These are phyloP conservation scores for Chionographis japonica DNA, from an alignment of 106 monocot genomes.

Conservation along the genomic window DNA sequence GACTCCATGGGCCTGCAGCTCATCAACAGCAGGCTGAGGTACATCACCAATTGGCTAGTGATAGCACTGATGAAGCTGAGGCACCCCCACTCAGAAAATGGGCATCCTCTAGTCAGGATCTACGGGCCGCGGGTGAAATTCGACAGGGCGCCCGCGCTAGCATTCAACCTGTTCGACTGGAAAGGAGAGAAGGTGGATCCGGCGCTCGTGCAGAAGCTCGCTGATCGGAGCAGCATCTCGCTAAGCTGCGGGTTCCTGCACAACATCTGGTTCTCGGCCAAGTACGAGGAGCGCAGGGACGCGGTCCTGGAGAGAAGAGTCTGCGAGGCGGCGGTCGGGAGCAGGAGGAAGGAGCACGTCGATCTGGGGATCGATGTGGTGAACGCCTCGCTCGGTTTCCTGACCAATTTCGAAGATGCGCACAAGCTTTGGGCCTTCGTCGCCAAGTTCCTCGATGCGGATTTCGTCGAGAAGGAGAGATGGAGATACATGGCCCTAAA, in stretches of 20 bases:
- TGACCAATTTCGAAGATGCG: conserved; percentile 69
- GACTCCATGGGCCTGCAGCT: conserved; percentile 58
- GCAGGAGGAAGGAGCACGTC: conserved; percentile 8
- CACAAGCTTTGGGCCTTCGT: conserved; percentile 79
- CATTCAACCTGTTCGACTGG: conserved; percentile 89
- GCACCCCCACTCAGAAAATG: conserved; percentile 48
- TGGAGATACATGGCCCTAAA: conserved; percentile 87
- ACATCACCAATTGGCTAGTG: conserved; percentile 72
- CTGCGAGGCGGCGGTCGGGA: conserved; percentile 4
- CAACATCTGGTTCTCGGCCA: conserved; percentile 52
- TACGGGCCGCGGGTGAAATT: conserved; percentile 75
- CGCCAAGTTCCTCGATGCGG: conserved; percentile 80
- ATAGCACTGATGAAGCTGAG: conserved; percentile 53
- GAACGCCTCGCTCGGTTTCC: conserved; percentile 63
- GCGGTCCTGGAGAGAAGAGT: conserved; percentile 33
- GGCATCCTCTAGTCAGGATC: conserved; percentile 43
- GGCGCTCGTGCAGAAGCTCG: conserved; percentile 73
- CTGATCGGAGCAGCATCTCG: conserved; percentile 72
- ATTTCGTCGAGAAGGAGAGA: conserved; percentile 87
- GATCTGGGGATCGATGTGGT: conserved; percentile 61
- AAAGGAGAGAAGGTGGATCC: conserved; percentile 78
- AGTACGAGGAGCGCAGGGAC: conserved; percentile 36
- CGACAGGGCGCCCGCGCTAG: conserved; percentile 62
- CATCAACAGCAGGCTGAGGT: conserved; percentile 59
- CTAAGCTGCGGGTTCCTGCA: conserved; percentile 58